These are phyloP conservation scores for Pyrus communis DNA, from an alignment of 306 rosid species.

Conservation along the genomic window DNA sequence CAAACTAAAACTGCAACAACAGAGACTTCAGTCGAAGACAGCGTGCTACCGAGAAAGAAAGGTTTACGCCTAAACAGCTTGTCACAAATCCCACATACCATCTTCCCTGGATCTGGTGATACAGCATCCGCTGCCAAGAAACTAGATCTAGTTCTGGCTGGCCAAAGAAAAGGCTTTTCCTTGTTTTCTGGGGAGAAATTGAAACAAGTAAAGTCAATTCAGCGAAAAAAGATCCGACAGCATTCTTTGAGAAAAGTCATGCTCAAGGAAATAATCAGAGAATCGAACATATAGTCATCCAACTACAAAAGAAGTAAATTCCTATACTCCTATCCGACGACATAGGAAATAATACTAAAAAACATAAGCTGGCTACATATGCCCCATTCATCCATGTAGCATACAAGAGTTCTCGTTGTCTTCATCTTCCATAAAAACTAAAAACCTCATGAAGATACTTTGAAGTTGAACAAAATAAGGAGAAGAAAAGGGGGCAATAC, in stretches of 20 bases:
- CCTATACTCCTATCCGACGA: background rate
- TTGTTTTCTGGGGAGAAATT: slow-evolving; percentile 29
- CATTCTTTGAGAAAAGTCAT: background rate
- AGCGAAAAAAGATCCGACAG: background rate
- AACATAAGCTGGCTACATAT: background rate
- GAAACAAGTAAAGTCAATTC: background rate
- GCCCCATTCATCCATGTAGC: background rate
- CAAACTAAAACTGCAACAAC: slow-evolving; percentile 79
- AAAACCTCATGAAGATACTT: background rate
- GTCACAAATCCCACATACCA: slow-evolving; percentile 61
- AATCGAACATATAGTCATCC: background rate
- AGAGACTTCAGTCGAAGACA: slow-evolving; percentile 48
- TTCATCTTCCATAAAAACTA: background rate
- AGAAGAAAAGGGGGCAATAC: background rate
- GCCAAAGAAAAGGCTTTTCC: slow-evolving; percentile 46
- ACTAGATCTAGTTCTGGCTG: slow-evolving; percentile 66
- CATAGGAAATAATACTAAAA: background rate
- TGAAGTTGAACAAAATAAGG: background rate
- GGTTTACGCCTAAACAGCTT: slow-evolving; percentile 55
- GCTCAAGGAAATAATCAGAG: background rate
- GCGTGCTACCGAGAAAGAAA: slow-evolving; percentile 34
- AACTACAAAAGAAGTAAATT: background rate
- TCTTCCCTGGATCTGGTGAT: slow-evolving; percentile 39
- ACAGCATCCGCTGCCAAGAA: slow-evolving; percentile 32
- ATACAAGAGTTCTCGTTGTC: background rate